A percentile compares a stretch with the other conserved stretches of the same genome.
Conservation (phyloP, 106 monocot genomes). For the Phalaenopsis equestris region DNA sequence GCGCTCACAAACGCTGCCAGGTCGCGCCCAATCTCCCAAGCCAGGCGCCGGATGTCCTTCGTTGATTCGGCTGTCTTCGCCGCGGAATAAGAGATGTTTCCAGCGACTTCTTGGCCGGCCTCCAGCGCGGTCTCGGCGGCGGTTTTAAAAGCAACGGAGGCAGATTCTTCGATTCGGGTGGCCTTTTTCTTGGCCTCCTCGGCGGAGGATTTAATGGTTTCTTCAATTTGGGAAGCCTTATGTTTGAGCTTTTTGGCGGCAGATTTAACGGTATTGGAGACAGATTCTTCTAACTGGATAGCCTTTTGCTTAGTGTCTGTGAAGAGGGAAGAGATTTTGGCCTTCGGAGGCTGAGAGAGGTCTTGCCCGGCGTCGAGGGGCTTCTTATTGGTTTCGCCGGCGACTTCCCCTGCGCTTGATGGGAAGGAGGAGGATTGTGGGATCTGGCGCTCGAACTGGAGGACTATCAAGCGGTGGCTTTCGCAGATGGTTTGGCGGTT, state of each 20-base stretch:
- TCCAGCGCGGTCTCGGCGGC: neutral
- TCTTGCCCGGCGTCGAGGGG: slow-evolving; percentile 18
- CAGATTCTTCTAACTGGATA: neutral
- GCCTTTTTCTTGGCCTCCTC: slow-evolving; percentile 4
- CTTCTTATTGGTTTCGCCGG: neutral
- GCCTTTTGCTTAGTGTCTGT: slow-evolving; percentile 1
- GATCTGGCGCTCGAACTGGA: slow-evolving; percentile 64
- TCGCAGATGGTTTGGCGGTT: slow-evolving; percentile 30
- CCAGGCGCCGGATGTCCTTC: slow-evolving; percentile 10
- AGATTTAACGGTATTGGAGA: too few species aligned
- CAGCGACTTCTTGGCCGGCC: neutral
- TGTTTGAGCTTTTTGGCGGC: neutral
- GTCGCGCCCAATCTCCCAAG: slow-evolving; percentile 28
- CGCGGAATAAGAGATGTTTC: slow-evolving; percentile 9
- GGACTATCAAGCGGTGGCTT: slow-evolving; percentile 66
- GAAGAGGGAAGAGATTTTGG: slow-evolving; percentile 20
- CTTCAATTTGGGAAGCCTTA: slow-evolving; percentile 18
- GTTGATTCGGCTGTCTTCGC: slow-evolving; percentile 7
- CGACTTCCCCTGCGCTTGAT: neutral
- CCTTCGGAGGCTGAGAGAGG: slow-evolving; percentile 16
- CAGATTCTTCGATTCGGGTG: slow-evolving; percentile 3
- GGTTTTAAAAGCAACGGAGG: neutral
- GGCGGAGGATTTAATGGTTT: neutral
- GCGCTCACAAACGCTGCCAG: slow-evolving; percentile 16
- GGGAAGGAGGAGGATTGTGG: neutral